phyloP scores from a whole-genome alignment of 495 filamentous ascomycete genomes.

The Immersiella caudata region DNA sequence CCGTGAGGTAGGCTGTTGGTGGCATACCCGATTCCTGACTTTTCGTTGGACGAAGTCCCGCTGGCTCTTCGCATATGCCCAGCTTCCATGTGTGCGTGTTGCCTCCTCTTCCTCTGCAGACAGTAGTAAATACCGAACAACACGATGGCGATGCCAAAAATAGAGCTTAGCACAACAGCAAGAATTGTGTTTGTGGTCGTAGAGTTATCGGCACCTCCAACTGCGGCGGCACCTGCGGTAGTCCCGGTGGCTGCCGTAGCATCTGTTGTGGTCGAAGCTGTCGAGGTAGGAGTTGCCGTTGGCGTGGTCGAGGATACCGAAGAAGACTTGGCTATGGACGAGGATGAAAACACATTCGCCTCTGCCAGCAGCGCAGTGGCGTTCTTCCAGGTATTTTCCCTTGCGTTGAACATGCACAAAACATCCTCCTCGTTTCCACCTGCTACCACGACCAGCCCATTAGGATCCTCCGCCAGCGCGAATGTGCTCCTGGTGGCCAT shows the following conservation, averaged over 20 bases:
- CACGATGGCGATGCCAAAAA: constrained; percentile 71
- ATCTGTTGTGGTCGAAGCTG: constrained; percentile 14
- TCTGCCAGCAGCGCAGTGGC: constrained; percentile 65
- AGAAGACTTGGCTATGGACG: constrained; percentile 41
- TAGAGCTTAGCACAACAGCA: constrained; percentile 75
- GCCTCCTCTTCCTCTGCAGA: constrained; percentile 60
- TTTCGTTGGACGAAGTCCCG: constrained; percentile 54
- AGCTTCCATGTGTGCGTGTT: constrained; percentile 48
- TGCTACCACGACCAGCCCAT: constrained; percentile 73
- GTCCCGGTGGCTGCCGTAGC: constrained; percentile 40
- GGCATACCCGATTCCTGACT: constrained; percentile 52
- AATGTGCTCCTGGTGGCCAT: constrained; percentile 53
- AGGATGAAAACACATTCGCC: constrained; percentile 38
- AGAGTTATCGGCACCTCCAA: background rate
- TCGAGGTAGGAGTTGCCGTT: constrained; percentile 40
- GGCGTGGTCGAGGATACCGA: constrained; percentile 42
- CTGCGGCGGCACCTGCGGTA: constrained; percentile 27
- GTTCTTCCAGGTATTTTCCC: constrained; percentile 80
- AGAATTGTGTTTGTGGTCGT: constrained; percentile 57
- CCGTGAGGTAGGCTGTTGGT: constrained; percentile 59
- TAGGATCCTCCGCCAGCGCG: constrained; percentile 49
- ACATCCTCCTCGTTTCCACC: constrained; percentile 69
- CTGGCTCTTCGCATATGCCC: constrained; percentile 54
- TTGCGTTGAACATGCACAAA: constrained; percentile 79
- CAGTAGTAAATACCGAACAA: constrained; percentile 69